These are phyloP conservation scores for Globisporangium megalacanthum DNA, from an alignment of 352 stramenopile species.

Conservation along the genomic window DNA sequence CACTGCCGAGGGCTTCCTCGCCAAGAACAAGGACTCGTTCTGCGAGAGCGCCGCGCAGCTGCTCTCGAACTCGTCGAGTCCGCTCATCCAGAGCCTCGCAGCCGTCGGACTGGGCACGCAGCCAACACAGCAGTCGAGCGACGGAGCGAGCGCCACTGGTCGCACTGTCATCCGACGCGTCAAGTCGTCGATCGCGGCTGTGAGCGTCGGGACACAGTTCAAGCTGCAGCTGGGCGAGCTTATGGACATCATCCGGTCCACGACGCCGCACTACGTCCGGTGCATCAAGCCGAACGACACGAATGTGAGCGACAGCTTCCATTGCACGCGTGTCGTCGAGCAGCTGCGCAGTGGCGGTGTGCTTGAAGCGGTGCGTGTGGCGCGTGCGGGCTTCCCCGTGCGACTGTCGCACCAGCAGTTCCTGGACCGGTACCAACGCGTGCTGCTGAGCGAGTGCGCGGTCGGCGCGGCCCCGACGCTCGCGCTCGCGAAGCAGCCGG, in stretches of 20 bases:
- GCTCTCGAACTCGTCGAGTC: conserved; percentile 61
- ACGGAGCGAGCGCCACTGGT: conserved; percentile 28
- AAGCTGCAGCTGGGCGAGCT: conserved; percentile 88
- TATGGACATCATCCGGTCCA: conserved; percentile 92
- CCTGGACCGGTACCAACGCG: conserved; percentile 75
- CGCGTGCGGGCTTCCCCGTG: conserved; percentile 96
- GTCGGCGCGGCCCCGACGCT: background rate
- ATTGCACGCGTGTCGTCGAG: conserved; percentile 91
- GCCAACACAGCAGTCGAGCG: conserved; percentile 25
- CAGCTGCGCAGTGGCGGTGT: conserved; percentile 98
- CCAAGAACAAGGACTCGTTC: conserved; percentile 95
- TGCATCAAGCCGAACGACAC: conserved; percentile 99
- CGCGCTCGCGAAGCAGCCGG: conserved; percentile 4
- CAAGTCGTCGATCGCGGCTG: conserved; percentile 59
- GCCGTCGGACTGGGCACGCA: background rate
- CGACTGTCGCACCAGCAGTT: conserved; percentile 94
- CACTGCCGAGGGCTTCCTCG: conserved; percentile 90
- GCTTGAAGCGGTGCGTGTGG: conserved; percentile 98
- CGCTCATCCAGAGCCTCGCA: conserved; percentile 55
- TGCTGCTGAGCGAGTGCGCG: conserved; percentile 24
- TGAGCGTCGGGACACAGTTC: conserved; percentile 89
- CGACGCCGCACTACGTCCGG: conserved; percentile 96
- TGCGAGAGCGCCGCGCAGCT: conserved; percentile 80
- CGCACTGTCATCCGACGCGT: conserved; percentile 24
- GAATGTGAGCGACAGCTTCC: conserved; percentile 79